phyloP scores from a whole-genome alignment of 495 filamentous ascomycete genomes.

The Penicillium maclennaniae region DNA sequence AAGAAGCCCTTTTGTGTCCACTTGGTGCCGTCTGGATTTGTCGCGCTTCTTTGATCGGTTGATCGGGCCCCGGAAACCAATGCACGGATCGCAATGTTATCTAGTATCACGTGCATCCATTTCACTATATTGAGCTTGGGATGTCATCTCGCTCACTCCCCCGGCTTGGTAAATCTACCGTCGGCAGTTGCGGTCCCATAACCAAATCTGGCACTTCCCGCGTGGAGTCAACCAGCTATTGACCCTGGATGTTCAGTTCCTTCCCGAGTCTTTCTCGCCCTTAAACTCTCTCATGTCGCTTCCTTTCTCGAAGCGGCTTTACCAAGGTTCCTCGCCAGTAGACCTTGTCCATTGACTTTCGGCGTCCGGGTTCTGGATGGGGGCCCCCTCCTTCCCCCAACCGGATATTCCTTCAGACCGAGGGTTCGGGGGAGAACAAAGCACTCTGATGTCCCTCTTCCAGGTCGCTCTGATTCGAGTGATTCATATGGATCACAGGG shows the following conservation, averaged over 20 bases:
- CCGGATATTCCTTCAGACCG: neutral
- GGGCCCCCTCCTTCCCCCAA: neutral
- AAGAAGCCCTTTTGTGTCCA: neutral
- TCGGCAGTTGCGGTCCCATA: neutral
- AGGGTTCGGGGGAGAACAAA: neutral
- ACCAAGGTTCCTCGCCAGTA: neutral
- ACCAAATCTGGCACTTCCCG: neutral
- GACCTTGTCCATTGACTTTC: slow-evolving; percentile 2
- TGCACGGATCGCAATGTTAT: neutral
- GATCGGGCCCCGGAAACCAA: neutral
- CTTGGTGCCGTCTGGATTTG: neutral
- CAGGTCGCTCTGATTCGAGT: slow-evolving; percentile 5
- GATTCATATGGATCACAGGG: neutral
- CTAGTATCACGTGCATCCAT: too few relatives aligned
- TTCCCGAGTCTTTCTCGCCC: slow-evolving; percentile 19
- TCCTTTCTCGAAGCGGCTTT: neutral
- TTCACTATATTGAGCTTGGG: too few relatives aligned
- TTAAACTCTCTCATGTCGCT: slow-evolving; percentile 7
- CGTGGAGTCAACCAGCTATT: slow-evolving; percentile 3
- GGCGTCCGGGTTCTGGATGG: neutral
- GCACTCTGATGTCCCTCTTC: slow-evolving; percentile 11
- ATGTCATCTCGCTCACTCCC: neutral
- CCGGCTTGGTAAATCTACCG: neutral
- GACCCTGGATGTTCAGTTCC: neutral
- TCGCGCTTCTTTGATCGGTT: too few relatives aligned